These are phyloP conservation scores for Pulveroboletus sp. DNA, from an alignment of 768 basidiomycete species.

Conservation along the genomic window DNA sequence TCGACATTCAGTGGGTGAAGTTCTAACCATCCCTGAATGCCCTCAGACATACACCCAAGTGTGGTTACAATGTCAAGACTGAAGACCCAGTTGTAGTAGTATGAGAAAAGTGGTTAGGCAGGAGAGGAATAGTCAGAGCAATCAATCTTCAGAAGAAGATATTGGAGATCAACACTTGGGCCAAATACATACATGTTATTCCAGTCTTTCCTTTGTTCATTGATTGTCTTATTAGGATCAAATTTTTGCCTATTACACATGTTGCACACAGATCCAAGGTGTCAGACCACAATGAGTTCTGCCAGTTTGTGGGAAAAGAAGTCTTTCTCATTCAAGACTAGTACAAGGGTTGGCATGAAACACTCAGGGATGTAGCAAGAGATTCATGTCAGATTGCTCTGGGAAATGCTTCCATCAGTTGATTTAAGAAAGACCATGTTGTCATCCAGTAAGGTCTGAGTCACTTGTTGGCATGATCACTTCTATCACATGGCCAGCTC, in stretches of 20 bases:
- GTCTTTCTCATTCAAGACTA: constrained; percentile 1
- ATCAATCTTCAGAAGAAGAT: not conserved
- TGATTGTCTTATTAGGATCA: not conserved
- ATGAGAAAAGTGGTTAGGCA: not conserved
- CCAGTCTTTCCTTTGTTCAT: not conserved
- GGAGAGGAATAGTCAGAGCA: not conserved
- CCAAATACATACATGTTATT: not conserved
- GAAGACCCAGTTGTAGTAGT: constrained; percentile 1
- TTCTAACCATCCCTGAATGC: not conserved
- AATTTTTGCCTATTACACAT: not conserved
- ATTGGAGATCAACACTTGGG: not conserved
- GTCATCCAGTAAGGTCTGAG: not conserved
- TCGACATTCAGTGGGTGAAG: not conserved
- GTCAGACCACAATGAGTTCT: not conserved
- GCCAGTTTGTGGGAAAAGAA: not conserved
- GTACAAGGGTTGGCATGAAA: constrained; percentile 4
- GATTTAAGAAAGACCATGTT: not conserved
- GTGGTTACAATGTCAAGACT: not conserved
- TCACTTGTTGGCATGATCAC: not conserved
- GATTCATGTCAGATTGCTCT: not conserved
- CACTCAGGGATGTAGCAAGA: not conserved
- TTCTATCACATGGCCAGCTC: not conserved
- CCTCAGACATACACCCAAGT: not conserved
- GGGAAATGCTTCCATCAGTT: not conserved
- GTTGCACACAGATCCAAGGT: not conserved